Base-by-base conservation (phyloP, 2,329 filamentous ascomycete genomes). In the Amesomyces nigricolor region DNA sequence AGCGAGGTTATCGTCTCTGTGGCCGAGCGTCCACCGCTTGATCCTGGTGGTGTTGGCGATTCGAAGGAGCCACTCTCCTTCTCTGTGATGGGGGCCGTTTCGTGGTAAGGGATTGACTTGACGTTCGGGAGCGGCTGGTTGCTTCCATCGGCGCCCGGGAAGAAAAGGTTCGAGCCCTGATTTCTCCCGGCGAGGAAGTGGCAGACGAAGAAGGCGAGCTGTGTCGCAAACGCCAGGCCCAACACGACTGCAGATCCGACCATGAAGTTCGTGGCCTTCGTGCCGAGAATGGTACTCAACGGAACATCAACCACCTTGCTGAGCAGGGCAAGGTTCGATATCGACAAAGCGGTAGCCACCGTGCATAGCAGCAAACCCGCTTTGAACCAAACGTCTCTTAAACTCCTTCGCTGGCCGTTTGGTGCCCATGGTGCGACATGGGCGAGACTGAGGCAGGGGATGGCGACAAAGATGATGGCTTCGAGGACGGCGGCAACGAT, bases 81-180 rank as follows among this genome's bases (percentile, higher is more conserved):
- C 9, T 67, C 65, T 38, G 66, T 63, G 2, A 64, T 64, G 8
- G 71, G 70, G 30, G 67, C 66, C 0, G 78, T 77, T 58, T 74
- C 68, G 63, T 75, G 72, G 63, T 82, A 82, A 2, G 74, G 76
- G 17, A 82, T 72, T 4, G 78, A 71, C 66, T 82, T 82, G 61
- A 81, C 67, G n/a, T 73, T 66, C 17, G 66, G 61, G 10, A 67
- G 64, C 9, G 67, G 66, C 9, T 65, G 64, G 38, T 58, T 64
- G 32, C 63, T 68, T 26, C 71, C 69, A 8, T 69, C 66, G 30
- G 67, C 65, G 32, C 30, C 35, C 30, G 64, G 37, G 66, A 67
- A 14, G 59, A 57, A 3, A 64, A 64, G 44, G n/a, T 61, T 65
- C 8, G 64, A 61, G 29, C 63, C 63, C n/a, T 64, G 61, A 2